Evolutionary conservation across 306 rosid species (phyloP).

Genomic region (Prunus davidiana): DNA sequence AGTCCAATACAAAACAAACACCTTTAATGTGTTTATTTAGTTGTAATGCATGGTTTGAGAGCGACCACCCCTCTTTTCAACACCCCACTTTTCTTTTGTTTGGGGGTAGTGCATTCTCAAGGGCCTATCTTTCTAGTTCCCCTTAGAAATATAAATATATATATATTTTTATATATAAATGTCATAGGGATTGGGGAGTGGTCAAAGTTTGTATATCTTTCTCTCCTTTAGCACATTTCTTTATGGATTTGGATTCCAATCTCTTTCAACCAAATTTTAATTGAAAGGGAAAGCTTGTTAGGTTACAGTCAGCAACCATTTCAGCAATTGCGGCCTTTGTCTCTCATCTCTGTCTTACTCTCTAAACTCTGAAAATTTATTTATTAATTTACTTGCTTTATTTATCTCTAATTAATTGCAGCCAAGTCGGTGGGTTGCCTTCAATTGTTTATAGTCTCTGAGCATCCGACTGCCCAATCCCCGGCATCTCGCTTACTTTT

Average conservation of each 20-base stretch:
- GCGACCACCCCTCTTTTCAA: conserved; percentile 14
- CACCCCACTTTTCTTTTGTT: not conserved
- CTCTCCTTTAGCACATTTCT: conserved; percentile 27
- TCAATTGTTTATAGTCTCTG: not conserved
- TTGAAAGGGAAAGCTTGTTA: conserved; percentile 32
- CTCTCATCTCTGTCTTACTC: conserved; percentile 8
- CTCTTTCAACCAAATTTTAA: conserved; percentile 49
- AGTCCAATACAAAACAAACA: conserved; percentile 32
- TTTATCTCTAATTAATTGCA: not conserved
- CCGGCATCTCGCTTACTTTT: not conserved
- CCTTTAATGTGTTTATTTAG: not conserved
- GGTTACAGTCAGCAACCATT: conserved; percentile 48
- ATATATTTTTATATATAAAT: not conserved
- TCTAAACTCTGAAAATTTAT: not conserved
- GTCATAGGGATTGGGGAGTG: conserved; percentile 43
- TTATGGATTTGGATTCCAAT: conserved; percentile 59
- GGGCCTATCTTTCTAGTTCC: conserved; percentile 32
- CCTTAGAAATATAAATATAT: not conserved
- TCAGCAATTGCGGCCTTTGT: conserved; percentile 49
- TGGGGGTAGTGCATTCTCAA: conserved; percentile 31
- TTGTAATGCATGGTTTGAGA: conserved; percentile 15
- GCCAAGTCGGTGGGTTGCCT: not conserved
- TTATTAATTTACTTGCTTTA: not conserved
- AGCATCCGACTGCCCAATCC: not conserved
- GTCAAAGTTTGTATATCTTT: conserved; percentile 52